phyloP scores from a whole-genome alignment of 345 rosid genomes.

The Populus deltoides region DNA sequence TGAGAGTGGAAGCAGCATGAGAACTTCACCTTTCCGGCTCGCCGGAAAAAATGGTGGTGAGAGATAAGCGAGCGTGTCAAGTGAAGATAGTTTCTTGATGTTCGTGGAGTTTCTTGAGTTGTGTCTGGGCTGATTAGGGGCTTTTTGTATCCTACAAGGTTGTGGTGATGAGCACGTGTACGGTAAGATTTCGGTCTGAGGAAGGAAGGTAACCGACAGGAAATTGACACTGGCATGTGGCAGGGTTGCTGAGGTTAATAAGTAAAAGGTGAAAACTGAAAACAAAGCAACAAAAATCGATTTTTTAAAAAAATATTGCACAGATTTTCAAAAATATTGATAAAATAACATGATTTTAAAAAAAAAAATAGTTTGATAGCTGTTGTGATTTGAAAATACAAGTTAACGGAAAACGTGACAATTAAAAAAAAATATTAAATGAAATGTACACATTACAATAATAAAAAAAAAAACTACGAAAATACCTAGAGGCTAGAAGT shows the following conservation, averaged over 20 bases:
- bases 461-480: too few relatives aligned
- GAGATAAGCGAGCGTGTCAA: background rate
- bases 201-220: constrained; percentile 5
- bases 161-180: constrained; percentile 14
- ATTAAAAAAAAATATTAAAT: too few relatives aligned
- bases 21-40: constrained; percentile 7
- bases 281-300: too few relatives aligned
- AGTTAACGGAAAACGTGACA: too few relatives aligned
- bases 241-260: background rate
- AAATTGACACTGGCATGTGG: constrained; percentile 11
- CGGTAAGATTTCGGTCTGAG: constrained; percentile 6
- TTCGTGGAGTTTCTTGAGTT: background rate
- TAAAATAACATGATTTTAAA: too few relatives aligned
- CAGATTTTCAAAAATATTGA: too few relatives aligned
- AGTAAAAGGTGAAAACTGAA: background rate
- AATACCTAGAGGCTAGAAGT: too few relatives aligned
- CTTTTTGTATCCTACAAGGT: background rate
- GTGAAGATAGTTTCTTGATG: background rate
- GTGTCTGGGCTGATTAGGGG: background rate
- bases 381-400: too few relatives aligned
- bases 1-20: constrained; percentile 52
- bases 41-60: constrained; percentile 22
- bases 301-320: too few relatives aligned
- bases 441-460: too few relatives aligned
- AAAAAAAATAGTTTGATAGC: too few relatives aligned